Conservation (phyloP, 1,284 basidiomycete genomes). For the Heimioporus retisporus region DNA sequence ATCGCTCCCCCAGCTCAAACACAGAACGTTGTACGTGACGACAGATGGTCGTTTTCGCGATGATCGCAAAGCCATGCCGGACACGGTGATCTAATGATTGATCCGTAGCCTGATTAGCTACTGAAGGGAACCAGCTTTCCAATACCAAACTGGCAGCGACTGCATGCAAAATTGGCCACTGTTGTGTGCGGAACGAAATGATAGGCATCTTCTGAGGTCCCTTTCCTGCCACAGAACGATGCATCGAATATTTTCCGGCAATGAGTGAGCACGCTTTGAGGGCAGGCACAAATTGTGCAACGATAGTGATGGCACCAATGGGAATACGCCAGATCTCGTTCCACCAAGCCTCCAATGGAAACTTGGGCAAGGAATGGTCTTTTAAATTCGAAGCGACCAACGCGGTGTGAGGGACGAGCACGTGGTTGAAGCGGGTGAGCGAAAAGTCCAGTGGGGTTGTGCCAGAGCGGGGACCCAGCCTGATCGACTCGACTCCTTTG, state of each 20-base stretch:
- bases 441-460: constrained; percentile 36
- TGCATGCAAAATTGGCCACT: constrained; percentile 60
- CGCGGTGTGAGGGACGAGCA: constrained; percentile 38
- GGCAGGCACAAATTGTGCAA: constrained; percentile 58
- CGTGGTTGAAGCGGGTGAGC: constrained; percentile 32
- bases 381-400: constrained; percentile 55
- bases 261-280: constrained; percentile 60
- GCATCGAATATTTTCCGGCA: constrained; percentile 61
- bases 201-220: constrained; percentile 52
- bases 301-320: constrained; percentile 58
- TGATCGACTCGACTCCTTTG: constrained; percentile 43
- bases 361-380: constrained; percentile 48
- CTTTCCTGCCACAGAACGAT: constrained; percentile 57
- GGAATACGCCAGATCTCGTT: constrained; percentile 63
- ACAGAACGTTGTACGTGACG: constrained; percentile 59
- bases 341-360: constrained; percentile 59
- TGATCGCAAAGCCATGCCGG: constrained; percentile 60
- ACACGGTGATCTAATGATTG: constrained; percentile 49
- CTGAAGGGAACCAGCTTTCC: constrained; percentile 55
- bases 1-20: constrained; percentile 60
- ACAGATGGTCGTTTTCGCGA: constrained; percentile 62
- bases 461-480: constrained; percentile 31
- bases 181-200: constrained; percentile 67
- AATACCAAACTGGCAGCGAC: constrained; percentile 58
- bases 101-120: constrained; percentile 48